Evolutionary conservation across 78 protist species (phyloP).

Genomic region (Guillardia theta): DNA sequence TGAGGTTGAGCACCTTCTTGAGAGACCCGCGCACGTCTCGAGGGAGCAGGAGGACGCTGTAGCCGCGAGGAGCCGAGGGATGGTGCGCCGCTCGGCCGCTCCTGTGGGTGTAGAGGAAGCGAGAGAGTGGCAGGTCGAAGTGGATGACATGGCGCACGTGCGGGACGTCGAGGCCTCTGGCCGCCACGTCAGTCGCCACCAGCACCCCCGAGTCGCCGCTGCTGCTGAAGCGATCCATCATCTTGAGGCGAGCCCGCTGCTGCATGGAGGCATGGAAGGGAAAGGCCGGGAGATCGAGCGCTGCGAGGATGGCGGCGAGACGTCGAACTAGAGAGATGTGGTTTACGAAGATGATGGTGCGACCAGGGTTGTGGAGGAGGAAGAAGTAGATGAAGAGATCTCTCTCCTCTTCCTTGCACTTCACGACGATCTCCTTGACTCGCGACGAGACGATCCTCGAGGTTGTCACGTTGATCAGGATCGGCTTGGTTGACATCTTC

Average conservation of each 20-base stretch:
- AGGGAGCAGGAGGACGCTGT: too few species aligned
- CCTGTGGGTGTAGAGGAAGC: background rate
- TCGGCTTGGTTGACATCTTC: background rate
- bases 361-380: background rate
- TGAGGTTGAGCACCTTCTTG: too few species aligned
- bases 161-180: constrained; percentile 89
- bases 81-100: background rate
- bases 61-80: too few species aligned
- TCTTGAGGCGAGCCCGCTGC: background rate
- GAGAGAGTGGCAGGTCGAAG: constrained; percentile 1
- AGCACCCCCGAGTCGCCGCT: constrained; percentile 34
- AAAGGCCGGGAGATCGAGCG: background rate
- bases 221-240: background rate
- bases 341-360: background rate
- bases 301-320: background rate
- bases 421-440: background rate
- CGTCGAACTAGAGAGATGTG: background rate
- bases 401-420: background rate
- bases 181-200: constrained; percentile 94
- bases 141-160: constrained; percentile 50
- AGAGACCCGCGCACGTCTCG: too few species aligned
- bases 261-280: background rate
- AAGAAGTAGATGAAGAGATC: background rate
- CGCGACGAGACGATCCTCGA: background rate
- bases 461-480: background rate